Conservation (phyloP, 2,329 filamentous ascomycete species). For the Helminthosporium solani region DNA sequence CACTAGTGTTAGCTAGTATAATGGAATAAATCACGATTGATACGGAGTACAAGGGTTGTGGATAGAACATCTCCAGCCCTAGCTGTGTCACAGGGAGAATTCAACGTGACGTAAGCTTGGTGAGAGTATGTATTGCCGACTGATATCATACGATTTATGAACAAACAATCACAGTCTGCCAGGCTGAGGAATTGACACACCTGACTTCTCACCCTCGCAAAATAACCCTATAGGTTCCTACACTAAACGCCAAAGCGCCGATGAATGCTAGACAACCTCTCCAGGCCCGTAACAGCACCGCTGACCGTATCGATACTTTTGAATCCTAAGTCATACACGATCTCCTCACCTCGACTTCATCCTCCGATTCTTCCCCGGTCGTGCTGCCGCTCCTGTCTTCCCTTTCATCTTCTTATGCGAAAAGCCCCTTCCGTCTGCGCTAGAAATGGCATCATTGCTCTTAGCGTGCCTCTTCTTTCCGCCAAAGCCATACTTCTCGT, state of each 20-base stretch:
- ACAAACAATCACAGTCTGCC: background rate
- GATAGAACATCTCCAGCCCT: no score
- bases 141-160: background rate
- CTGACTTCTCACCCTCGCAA: conserved; percentile 9
- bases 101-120: background rate
- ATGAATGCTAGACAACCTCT: conserved; percentile 14
- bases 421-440: conserved; percentile 77
- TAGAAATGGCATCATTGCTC: conserved; percentile 84
- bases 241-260: conserved; percentile 29
- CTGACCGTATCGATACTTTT: background rate
- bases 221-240: background rate
- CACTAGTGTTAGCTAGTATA: no score
- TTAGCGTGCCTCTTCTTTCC: conserved; percentile 92
- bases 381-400: conserved; percentile 30
- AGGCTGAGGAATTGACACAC: conserved; percentile 3
- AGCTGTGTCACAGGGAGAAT: no score
- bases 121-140: background rate
- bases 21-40: no score
- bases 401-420: conserved; percentile 84
- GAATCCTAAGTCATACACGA: background rate
- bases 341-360: conserved; percentile 29
- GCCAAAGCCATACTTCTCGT: conserved; percentile 91
- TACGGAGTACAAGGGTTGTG: no score
- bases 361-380: conserved; percentile 39
- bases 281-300: background rate